phyloP scores from a whole-genome alignment of 73 alveolate genomes.

The Paramecium pentaurelia region DNA sequence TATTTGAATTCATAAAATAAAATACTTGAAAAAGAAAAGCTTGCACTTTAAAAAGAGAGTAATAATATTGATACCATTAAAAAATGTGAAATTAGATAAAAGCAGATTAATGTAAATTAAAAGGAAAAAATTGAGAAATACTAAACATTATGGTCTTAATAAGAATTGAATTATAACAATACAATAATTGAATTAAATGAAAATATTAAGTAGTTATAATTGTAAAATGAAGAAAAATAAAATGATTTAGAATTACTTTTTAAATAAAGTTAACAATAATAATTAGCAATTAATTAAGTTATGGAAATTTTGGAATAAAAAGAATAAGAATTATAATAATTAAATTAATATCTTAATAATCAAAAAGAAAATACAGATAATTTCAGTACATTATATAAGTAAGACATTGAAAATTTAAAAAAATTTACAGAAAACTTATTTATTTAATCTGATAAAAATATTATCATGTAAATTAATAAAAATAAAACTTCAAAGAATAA shows the following conservation, averaged over 20 bases:
- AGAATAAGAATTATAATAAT: background rate
- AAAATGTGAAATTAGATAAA: background rate
- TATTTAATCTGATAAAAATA: background rate
- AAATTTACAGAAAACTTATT: constrained; percentile 7
- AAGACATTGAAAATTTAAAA: background rate
- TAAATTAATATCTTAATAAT: background rate
- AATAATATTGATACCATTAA: background rate
- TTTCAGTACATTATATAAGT: background rate
- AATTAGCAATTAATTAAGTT: background rate
- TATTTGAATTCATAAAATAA: background rate
- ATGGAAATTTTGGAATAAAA: background rate
- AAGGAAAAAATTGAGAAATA: background rate
- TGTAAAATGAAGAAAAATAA: background rate
- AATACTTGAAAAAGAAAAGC: background rate
- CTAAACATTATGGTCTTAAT: background rate
- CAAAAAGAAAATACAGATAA: background rate
- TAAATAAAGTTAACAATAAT: background rate
- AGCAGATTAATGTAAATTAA: background rate
- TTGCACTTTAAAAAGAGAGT: background rate
- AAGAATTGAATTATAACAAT: background rate
- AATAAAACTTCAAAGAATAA: background rate
- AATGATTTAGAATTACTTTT: background rate
- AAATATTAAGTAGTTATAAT: background rate
- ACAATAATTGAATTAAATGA: background rate
- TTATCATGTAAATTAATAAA: background rate